Base-by-base conservation (phyloP, 2,329 filamentous ascomycete genomes). In the Calycina marina region DNA sequence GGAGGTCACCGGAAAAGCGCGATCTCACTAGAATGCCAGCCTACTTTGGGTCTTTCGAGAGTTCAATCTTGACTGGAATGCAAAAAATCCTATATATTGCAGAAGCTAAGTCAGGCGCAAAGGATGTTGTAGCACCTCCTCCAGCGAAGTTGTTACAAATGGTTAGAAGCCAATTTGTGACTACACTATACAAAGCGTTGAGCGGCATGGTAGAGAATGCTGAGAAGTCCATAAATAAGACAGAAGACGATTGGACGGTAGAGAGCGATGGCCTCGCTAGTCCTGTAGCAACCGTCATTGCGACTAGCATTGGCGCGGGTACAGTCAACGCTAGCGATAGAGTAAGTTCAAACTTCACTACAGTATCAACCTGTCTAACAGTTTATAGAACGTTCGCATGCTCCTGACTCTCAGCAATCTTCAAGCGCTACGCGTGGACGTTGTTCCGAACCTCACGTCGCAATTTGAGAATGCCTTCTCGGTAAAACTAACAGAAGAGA, bases 191-290 rank as follows among this genome's bases (percentile, higher is more conserved):
- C 57, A 93, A 93, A 54, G 84, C 84, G 5, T 60, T 98, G 22
- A 92, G 83, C 47, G 90, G 88, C 14, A 88, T 98, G 74, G 85
- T 98, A 1, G 90, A 96, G 57, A 96, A 93, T 55, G 88, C 90
- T 3, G 85, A 96, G 57, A 73, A 74, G 36, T 69, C 76, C 3
- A 55, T 74, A 10, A 71, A 75, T 44, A 73, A 72, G 44, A 60
- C 70, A 17, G 50, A 52, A 18, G 49, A 52, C 36, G 50, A 53
- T 15, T 55, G 49, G 50, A 50, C 49, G 3, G 44, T 42, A 6
- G 48, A 53, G 31, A 44, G 30, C 16, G 46, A 52, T 40, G 49
- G 50, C 9, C 35, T 52, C 14, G 45, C 47, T 35, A 52, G 42
- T 35, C 52, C 46, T 32, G 44, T 46, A 30, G 46, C 44, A 28